Conservation (phyloP, 306 rosid genomes). For the Fragaria iinumae region DNA sequence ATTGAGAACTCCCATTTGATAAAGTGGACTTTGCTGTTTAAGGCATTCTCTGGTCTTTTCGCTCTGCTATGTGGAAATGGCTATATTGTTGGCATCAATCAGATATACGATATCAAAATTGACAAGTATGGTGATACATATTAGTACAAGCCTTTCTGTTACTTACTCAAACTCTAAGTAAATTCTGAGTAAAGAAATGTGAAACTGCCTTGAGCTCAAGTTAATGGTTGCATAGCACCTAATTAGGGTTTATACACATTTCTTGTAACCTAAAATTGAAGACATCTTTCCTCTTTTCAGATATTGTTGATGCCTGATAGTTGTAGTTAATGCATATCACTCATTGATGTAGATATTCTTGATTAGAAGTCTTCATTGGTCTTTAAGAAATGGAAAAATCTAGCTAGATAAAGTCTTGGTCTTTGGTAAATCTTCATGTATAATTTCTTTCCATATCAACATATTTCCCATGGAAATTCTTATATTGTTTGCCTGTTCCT, state of each 20-base stretch:
- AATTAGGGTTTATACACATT: not conserved
- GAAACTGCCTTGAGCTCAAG: not conserved
- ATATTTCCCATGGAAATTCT: not conserved
- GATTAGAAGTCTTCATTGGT: not conserved
- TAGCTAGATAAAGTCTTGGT: not conserved
- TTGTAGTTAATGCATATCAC: not conserved
- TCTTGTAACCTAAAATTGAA: constrained; percentile 4
- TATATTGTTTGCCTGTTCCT: constrained; percentile 17
- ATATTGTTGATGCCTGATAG: not conserved
- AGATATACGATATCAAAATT: constrained; percentile 86
- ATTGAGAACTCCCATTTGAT: constrained; percentile 84
- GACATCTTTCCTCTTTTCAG: not conserved
- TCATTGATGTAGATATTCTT: not conserved
- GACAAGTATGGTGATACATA: constrained; percentile 71
- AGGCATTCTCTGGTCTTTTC: constrained; percentile 85
- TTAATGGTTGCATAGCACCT: not conserved
- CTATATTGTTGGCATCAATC: constrained; percentile 96
- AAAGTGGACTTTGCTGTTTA: constrained; percentile 86
- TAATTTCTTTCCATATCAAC: not conserved
- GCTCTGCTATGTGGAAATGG: constrained; percentile 94
- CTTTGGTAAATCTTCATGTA: not conserved
- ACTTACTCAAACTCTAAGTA: constrained; percentile 3
- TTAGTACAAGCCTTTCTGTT: constrained; percentile 16
- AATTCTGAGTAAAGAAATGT: not conserved
- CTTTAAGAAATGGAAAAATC: not conserved